phyloP scores from a whole-genome alignment of 208 protist genomes.

The Acanthamoeba pearcei region DNA sequence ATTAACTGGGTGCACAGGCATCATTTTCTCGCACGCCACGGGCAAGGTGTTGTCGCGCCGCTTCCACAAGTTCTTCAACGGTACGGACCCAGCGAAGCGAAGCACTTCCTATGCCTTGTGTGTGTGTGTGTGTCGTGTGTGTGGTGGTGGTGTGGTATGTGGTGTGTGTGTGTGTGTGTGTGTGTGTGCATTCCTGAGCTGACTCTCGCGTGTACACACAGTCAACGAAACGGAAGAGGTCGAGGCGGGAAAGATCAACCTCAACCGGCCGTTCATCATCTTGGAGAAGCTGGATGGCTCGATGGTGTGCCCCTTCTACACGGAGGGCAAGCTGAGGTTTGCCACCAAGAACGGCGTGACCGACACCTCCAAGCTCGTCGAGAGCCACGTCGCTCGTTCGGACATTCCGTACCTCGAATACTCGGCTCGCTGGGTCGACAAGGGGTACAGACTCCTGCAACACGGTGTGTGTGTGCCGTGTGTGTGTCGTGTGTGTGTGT shows the following conservation, averaged over 20 bases:
- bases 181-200: not conserved
- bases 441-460: not conserved
- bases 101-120: too few relatives aligned
- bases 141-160: too few relatives aligned
- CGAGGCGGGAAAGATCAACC: conserved; percentile 57
- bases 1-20: conserved; percentile 4
- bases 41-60: conserved; percentile 68
- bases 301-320: conserved; percentile 59
- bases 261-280: conserved; percentile 69
- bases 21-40: conserved; percentile 58
- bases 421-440: conserved; percentile 29
- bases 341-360: conserved; percentile 63
- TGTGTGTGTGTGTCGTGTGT: not conserved
- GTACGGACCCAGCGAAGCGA: not conserved
- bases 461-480: too few relatives aligned
- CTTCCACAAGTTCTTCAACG: conserved; percentile 72
- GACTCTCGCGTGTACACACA: not conserved
- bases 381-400: not conserved
- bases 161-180: not conserved
- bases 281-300: conserved; percentile 69
- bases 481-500: not conserved
- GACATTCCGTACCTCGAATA: conserved; percentile 35
- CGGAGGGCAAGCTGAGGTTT: conserved; percentile 26
- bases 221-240: conserved; percentile 67
- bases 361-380: conserved; percentile 34